These are phyloP conservation scores for Globomyces pollinis-pini DNA, from an alignment of 192 early-diverging fungal genomes.

Conservation along the genomic window DNA sequence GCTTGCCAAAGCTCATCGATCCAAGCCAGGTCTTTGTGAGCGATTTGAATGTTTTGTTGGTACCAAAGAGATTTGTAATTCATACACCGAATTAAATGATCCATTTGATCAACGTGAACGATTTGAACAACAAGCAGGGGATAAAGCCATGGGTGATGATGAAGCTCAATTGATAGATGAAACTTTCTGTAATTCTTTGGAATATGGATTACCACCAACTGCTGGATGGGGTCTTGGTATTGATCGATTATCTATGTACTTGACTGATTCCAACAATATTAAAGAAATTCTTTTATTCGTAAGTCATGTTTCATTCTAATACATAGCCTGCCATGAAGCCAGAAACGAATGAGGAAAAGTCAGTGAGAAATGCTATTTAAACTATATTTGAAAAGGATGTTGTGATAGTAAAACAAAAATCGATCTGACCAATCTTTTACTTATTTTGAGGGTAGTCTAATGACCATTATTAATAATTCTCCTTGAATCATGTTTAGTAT, in stretches of 20 bases:
- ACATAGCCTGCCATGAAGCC: conserved; percentile 51
- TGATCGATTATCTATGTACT: conserved; percentile 96
- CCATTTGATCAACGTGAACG: conserved; percentile 97
- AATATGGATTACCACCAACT: conserved; percentile 97
- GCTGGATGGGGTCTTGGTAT: conserved; percentile 76
- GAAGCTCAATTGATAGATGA: conserved; percentile 98
- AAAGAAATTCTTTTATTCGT: conserved; percentile 78
- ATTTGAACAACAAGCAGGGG: conserved; percentile 93
- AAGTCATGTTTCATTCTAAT: conserved; percentile 13
- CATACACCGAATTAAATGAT: conserved; percentile 99
- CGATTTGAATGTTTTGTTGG: conserved; percentile 98
- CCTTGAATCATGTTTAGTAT: too few relatives aligned
- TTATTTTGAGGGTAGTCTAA: too few relatives aligned
- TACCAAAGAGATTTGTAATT: conserved; percentile 98
- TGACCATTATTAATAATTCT: too few relatives aligned
- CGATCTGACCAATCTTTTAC: too few relatives aligned
- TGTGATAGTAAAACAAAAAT: too few relatives aligned
- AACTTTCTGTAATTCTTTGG: conserved; percentile 91
- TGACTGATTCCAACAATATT: conserved; percentile 97
- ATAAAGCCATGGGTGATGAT: conserved; percentile 98
- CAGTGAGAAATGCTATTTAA: conserved; percentile 1
- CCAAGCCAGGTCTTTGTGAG: conserved; percentile 84
- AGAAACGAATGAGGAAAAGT: conserved; percentile 9
- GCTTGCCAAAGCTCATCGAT: conserved; percentile 93
- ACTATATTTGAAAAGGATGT: background rate